These are phyloP conservation scores for Yamadazyma insecticola DNA, from an alignment of 805 yeast genomes.

Conservation along the genomic window DNA sequence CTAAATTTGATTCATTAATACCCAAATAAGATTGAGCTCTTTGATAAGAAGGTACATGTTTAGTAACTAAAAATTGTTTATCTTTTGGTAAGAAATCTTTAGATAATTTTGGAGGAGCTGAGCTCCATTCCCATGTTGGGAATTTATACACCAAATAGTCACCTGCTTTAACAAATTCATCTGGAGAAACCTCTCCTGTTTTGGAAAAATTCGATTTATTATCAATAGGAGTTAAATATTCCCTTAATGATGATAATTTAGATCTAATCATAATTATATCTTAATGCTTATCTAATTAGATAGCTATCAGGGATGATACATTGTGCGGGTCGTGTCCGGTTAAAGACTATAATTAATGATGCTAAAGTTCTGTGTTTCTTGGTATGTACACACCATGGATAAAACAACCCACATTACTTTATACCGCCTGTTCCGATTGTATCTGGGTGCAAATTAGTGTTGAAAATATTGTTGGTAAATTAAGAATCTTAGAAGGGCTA, in stretches of 20 bases:
- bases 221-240: constrained; percentile 86
- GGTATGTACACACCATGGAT: no score
- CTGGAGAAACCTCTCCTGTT: constrained; percentile 94
- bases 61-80: constrained; percentile 83
- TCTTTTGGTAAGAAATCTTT: constrained; percentile 77
- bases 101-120: constrained; percentile 28
- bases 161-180: constrained; percentile 91
- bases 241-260: constrained; percentile 78
- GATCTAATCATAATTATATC: constrained; percentile 58
- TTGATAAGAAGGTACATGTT: constrained; percentile 81
- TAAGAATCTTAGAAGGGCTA: no score
- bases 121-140: constrained; percentile 93
- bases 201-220: constrained; percentile 79
- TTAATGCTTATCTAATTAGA: no score
- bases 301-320: no score
- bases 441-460: no score
- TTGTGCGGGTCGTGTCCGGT: no score
- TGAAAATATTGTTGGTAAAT: no score
- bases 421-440: no score
- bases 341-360: no score
- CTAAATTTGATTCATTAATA: constrained; percentile 34
- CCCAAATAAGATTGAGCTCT: constrained; percentile 59
- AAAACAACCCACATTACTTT: no score
- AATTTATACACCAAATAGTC: constrained; percentile 87
- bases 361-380: no score